phyloP scores from a whole-genome alignment of 805 yeast species.

The Candida tallmaniae region DNA sequence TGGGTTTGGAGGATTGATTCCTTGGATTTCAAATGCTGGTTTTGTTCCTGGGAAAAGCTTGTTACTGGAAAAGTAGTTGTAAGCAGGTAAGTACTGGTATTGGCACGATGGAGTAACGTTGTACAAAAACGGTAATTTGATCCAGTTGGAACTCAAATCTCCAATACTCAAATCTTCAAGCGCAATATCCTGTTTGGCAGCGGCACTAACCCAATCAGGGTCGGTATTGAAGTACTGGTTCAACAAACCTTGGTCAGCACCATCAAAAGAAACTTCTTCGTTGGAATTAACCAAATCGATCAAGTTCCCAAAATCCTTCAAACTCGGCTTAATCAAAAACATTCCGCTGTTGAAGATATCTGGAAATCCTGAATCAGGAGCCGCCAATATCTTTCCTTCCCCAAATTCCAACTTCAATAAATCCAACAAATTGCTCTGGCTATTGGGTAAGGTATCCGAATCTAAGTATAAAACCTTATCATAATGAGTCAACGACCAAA shows the following conservation, averaged over 20 bases:
- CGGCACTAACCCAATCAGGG: conserved; percentile 35
- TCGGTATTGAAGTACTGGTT: conserved; percentile 61
- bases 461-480: conserved; percentile 58
- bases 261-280: conserved; percentile 54
- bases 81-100: conserved; percentile 74
- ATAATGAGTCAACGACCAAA: conserved; percentile 47
- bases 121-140: conserved; percentile 69
- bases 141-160: conserved; percentile 47
- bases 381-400: conserved; percentile 40
- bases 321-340: conserved; percentile 53
- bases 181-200: conserved; percentile 1
- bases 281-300: conserved; percentile 16
- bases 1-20: conserved; percentile 4
- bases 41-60: conserved; percentile 6
- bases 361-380: conserved; percentile 90
- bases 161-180: background rate
- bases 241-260: conserved; percentile 88
- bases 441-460: conserved; percentile 53
- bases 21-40: background rate
- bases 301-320: conserved; percentile 39
- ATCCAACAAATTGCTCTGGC: conserved; percentile 20
- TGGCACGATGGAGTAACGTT: conserved; percentile 69
- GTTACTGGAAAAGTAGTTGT: conserved; percentile 39
- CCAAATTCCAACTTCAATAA: conserved; percentile 23
- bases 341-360: conserved; percentile 85